Conservation (phyloP, 352 stramenopile species). For the Discostella stelligera region DNA sequence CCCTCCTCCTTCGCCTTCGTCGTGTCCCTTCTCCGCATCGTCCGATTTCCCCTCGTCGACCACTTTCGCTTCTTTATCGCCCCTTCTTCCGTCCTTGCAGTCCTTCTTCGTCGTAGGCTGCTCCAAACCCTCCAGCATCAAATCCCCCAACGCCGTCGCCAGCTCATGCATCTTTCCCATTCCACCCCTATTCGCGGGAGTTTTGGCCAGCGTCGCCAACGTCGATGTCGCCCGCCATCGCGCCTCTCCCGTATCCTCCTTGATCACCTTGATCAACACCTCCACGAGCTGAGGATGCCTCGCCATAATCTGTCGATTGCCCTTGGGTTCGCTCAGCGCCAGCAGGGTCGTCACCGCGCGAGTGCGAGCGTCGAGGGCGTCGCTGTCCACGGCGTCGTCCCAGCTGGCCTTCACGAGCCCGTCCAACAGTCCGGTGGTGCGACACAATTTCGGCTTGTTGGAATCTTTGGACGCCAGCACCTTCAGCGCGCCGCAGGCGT, state of each 20-base stretch:
- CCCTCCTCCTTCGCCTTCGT: neutral
- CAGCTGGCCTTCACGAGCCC: conserved; percentile 52
- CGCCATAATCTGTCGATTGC: conserved; percentile 65
- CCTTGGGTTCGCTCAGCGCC: conserved; percentile 60
- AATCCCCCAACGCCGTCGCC: conserved; percentile 38
- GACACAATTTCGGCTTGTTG: conserved; percentile 63
- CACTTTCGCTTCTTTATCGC: conserved; percentile 1
- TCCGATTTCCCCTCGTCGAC: conserved; percentile 5
- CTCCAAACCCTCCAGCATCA: conserved; percentile 29
- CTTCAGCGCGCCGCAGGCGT: conserved; percentile 76
- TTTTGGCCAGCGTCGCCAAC: conserved; percentile 66
- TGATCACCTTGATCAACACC: conserved; percentile 57
- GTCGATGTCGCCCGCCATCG: conserved; percentile 57
- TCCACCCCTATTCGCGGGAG: conserved; percentile 50
- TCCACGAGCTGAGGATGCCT: conserved; percentile 54
- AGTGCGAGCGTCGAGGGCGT: conserved; percentile 56
- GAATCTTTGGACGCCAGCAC: conserved; percentile 59
- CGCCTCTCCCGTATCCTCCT: conserved; percentile 65
- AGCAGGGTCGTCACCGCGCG: conserved; percentile 58
- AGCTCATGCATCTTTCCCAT: conserved; percentile 52
- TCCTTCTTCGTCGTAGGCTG: neutral
- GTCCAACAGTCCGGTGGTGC: conserved; percentile 66
- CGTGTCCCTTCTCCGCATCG: neutral
- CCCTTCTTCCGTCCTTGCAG: neutral
- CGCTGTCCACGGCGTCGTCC: conserved; percentile 50